Percentiles rank a stretch among this genome's conserved stretches.
Conservation (phyloP, 2,329 filamentous ascomycete species). For the Pyrenochaeta sp. region DNA sequence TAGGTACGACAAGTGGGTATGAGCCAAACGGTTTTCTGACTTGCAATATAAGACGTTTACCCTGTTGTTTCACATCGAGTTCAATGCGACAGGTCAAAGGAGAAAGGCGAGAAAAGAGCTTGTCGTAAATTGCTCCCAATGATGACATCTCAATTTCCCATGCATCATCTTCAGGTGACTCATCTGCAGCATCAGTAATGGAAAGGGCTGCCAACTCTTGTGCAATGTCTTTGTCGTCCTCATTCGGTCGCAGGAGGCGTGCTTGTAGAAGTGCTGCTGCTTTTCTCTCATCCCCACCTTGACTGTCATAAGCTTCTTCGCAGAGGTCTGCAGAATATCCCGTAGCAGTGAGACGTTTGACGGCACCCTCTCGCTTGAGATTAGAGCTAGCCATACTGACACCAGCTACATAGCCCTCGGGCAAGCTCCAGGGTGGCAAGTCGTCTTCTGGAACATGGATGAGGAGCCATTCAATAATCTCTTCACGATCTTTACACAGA, state of each 20-base stretch:
- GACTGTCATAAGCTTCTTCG: slow-evolving; percentile 76
- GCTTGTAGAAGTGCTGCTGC: slow-evolving; percentile 83
- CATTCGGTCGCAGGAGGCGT: slow-evolving; percentile 62
- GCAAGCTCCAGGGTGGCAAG: slow-evolving; percentile 89
- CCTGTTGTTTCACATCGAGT: slow-evolving; percentile 61
- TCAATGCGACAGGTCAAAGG: slow-evolving; percentile 74
- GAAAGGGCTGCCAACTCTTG: slow-evolving; percentile 46
- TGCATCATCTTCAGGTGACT: slow-evolving; percentile 59
- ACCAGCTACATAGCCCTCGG: slow-evolving; percentile 89
- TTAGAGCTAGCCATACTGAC: slow-evolving; percentile 86
- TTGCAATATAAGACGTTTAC: slow-evolving; percentile 64
- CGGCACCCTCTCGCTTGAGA: slow-evolving; percentile 79
- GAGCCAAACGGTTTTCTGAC: slow-evolving; percentile 72
- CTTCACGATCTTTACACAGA: slow-evolving; percentile 89
- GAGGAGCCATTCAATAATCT: slow-evolving; percentile 93
- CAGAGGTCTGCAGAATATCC: slow-evolving; percentile 90
- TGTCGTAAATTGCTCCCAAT: slow-evolving; percentile 85
- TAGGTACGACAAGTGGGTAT: slow-evolving; percentile 75
- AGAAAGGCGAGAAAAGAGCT: slow-evolving; percentile 63
- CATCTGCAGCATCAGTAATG: slow-evolving; percentile 52
- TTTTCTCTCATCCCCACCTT: slow-evolving; percentile 74
- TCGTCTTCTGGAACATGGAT: slow-evolving; percentile 98
- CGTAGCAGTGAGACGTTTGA: slow-evolving; percentile 81
- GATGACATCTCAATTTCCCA: slow-evolving; percentile 90
- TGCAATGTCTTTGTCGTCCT: slow-evolving; percentile 36